A percentile compares a stretch with the other conserved stretches of the same genome.
These are phyloP conservation scores for Termitomyces sp. DNA, from an alignment of 768 basidiomycete species.

Conservation along the genomic window DNA sequence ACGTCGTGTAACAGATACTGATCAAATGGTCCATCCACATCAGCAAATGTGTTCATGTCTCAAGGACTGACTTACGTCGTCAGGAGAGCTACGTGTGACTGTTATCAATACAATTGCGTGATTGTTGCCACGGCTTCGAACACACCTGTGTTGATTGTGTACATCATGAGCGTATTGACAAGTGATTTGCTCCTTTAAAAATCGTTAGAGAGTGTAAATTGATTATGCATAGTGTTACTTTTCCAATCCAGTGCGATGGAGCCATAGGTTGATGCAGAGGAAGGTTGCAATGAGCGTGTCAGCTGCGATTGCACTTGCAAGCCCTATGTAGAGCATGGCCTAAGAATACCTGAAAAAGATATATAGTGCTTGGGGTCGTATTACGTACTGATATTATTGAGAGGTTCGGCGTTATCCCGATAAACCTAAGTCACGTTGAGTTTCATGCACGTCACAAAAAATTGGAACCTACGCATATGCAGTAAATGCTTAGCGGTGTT, in stretches of 20 bases:
- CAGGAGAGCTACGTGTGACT: background rate
- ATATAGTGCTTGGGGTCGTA: background rate
- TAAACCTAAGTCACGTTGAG: background rate
- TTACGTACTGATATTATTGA: background rate
- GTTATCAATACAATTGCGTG: background rate
- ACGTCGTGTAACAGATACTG: background rate
- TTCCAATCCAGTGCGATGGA: constrained; percentile 4
- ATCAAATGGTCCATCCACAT: background rate
- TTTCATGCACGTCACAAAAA: background rate
- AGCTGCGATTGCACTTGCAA: constrained; percentile 8
- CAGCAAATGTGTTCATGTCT: background rate
- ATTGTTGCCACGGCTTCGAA: background rate
- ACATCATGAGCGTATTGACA: background rate
- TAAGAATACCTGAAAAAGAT: background rate
- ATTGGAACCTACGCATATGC: background rate
- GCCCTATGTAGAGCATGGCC: constrained; percentile 7
- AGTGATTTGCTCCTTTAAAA: background rate
- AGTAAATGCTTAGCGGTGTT: background rate
- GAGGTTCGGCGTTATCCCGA: background rate
- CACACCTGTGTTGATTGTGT: constrained; percentile 1
- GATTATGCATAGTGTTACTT: background rate
- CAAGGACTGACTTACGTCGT: background rate
- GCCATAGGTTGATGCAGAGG: constrained; percentile 5
- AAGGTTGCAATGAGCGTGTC: constrained; percentile 10
- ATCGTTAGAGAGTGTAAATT: background rate